These are phyloP conservation scores for Liquidambar formosana DNA, from an alignment of 164 flowering plant species.

Conservation along the genomic window DNA sequence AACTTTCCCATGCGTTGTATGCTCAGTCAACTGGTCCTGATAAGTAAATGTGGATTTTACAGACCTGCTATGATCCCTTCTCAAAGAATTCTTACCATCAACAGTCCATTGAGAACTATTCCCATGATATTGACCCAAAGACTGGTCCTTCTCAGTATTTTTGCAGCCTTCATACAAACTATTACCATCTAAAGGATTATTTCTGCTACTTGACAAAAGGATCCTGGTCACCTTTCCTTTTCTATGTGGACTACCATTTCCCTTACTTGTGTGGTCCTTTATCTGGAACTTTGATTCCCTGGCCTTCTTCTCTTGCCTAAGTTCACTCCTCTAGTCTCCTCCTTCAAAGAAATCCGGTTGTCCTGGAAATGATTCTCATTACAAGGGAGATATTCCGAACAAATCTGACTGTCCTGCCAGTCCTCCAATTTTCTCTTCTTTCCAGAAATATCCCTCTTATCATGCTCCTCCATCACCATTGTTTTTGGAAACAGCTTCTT, in stretches of 20 bases:
- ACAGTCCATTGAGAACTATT: no score
- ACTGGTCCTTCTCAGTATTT: no score
- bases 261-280: background rate
- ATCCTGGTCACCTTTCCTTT: no score
- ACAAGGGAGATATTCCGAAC: background rate
- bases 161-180: no score
- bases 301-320: background rate
- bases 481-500: background rate
- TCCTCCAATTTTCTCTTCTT: background rate
- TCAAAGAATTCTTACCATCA: no score
- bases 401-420: background rate
- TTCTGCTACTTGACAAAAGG: background rate
- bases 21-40: no score
- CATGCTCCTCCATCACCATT: background rate
- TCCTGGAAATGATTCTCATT: background rate
- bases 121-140: no score
- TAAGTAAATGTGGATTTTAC: no score
- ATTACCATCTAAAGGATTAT: slow-evolving; percentile 5
- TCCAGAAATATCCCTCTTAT: background rate
- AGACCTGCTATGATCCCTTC: no score
- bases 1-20: no score
- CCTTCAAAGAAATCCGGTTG: background rate
- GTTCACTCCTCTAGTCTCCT: background rate
- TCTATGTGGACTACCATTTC: no score
- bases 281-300: background rate